These are phyloP conservation scores for Albizia julibrissin DNA, from an alignment of 306 rosid species.

Conservation along the genomic window DNA sequence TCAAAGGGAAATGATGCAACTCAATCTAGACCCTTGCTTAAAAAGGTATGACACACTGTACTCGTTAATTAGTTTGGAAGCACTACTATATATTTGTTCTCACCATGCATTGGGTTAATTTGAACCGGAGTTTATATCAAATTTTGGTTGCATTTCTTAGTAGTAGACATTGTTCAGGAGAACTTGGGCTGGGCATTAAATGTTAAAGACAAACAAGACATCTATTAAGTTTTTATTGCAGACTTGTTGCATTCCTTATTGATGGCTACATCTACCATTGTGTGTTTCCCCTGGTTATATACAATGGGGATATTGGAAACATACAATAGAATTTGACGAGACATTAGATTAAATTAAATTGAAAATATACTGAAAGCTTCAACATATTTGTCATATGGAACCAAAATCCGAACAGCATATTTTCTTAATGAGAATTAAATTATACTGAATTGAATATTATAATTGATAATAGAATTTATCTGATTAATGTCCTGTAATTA, in stretches of 20 bases:
- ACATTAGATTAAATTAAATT: background rate
- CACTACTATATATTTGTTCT: background rate
- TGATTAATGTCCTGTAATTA: conserved; percentile 23
- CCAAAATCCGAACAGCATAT: conserved; percentile 14
- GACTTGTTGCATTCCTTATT: background rate
- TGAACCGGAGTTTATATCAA: conserved; percentile 22
- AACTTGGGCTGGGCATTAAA: conserved; percentile 22
- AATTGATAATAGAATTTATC: conserved; percentile 27
- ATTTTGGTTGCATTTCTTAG: conserved; percentile 16
- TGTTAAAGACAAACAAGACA: conserved; percentile 4
- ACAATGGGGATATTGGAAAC: conserved; percentile 8
- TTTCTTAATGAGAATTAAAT: conserved; percentile 18
- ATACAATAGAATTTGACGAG: background rate
- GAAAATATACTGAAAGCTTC: background rate
- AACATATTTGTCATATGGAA: conserved; percentile 2
- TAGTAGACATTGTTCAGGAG: conserved; percentile 13
- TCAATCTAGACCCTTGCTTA: conserved; percentile 46
- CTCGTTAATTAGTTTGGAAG: conserved; percentile 13
- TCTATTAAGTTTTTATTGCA: background rate
- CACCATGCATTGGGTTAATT: conserved; percentile 7
- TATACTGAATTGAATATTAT: conserved; percentile 24
- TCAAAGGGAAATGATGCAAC: conserved; percentile 45
- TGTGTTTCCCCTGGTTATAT: conserved; percentile 14
- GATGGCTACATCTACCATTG: background rate
- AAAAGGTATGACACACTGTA: conserved; percentile 62